Conservation (phyloP, 2,329 filamentous ascomycete genomes). For the Penicillium sumatraense region DNA sequence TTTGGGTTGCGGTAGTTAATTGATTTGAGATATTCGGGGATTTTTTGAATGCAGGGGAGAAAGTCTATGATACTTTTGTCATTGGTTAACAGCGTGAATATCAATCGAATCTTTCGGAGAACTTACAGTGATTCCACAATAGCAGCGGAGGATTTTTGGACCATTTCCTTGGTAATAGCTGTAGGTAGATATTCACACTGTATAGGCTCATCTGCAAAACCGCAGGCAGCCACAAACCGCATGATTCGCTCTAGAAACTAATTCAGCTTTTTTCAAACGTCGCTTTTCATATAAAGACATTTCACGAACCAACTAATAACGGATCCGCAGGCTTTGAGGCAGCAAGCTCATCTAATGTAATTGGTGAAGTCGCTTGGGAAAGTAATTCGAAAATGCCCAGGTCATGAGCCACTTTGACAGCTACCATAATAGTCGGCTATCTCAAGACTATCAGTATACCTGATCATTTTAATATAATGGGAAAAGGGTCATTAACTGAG, state of each 20-base stretch:
- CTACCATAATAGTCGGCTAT: conserved; percentile 25
- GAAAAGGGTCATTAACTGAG: conserved; percentile 10
- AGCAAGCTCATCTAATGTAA: conserved; percentile 21
- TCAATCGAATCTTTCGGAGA: not conserved
- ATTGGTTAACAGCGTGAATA: not conserved
- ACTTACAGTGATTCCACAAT: conserved; percentile 19
- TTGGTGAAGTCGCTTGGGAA: conserved; percentile 15
- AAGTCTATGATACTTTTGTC: not conserved
- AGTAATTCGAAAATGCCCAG: conserved; percentile 23
- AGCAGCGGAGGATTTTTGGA: conserved; percentile 1
- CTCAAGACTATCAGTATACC: not conserved
- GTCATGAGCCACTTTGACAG: conserved; percentile 25
- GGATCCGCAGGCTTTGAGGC: conserved; percentile 26
- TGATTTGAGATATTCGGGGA: conserved; percentile 21
- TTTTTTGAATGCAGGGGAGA: conserved; percentile 16
- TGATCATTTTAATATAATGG: not conserved
- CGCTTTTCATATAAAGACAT: not conserved
- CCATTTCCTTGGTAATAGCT: conserved; percentile 5
- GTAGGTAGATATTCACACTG: conserved; percentile 3
- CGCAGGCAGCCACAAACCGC: conserved; percentile 1
- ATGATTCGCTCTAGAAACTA: conserved; percentile 1
- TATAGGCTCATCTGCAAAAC: not conserved
- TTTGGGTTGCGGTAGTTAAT: conserved; percentile 23
- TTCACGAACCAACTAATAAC: conserved; percentile 25
- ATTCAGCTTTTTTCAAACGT: too few species aligned